phyloP scores from a whole-genome alignment of 495 filamentous ascomycete species.

The Bathelium albidoporum region DNA sequence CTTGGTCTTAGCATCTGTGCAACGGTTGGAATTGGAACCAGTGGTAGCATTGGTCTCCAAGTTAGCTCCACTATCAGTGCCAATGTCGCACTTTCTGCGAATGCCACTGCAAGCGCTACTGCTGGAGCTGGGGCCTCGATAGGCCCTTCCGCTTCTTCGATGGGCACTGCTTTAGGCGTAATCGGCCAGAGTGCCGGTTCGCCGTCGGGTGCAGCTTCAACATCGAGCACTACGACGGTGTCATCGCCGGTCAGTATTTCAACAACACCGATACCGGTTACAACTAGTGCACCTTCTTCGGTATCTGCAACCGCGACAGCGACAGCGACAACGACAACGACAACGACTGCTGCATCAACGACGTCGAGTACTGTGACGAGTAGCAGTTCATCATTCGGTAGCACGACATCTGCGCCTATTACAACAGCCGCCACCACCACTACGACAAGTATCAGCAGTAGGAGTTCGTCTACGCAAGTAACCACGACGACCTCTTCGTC shows the following conservation, averaged over 20 bases:
- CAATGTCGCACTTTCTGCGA: background rate
- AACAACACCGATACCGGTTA: background rate
- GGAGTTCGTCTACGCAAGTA: background rate
- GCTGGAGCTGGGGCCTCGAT: background rate
- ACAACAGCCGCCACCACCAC: background rate
- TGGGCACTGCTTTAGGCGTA: too few relatives aligned
- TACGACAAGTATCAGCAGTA: background rate
- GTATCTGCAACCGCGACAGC: background rate
- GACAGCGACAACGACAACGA: background rate
- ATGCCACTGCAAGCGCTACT: background rate
- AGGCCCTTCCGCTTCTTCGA: too few relatives aligned
- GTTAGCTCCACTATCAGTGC: background rate
- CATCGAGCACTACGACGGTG: background rate
- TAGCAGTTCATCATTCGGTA: background rate
- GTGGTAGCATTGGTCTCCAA: background rate
- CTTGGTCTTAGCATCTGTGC: background rate
- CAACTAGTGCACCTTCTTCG: background rate
- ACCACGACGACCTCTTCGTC: too few relatives aligned
- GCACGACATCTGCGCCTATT: background rate
- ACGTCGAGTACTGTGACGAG: background rate
- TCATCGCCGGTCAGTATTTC: background rate
- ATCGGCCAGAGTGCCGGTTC: background rate
- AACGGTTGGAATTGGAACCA: background rate
- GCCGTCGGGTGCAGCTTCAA: background rate
- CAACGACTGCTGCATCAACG: background rate